phyloP scores from a whole-genome alignment of 2,329 filamentous ascomycete species.

The Aspergillus tamarii region DNA sequence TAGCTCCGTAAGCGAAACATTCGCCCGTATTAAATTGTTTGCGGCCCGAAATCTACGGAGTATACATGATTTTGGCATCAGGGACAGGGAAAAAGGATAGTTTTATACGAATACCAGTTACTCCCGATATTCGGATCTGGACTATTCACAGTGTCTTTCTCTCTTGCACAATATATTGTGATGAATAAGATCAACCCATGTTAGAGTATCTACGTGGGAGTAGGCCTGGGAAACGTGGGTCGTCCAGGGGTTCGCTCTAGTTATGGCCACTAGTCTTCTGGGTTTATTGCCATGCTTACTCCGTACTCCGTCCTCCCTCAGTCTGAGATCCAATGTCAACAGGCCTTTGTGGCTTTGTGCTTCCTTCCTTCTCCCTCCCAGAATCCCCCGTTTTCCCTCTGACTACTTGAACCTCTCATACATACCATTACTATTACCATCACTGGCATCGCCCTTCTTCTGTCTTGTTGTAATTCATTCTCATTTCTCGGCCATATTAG shows the following conservation, averaged over 20 bases:
- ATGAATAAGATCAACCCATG: neutral
- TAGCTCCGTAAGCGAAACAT: neutral
- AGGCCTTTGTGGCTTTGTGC: neutral
- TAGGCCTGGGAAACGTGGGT: slow-evolving; percentile 12
- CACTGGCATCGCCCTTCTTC: neutral
- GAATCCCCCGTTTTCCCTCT: neutral
- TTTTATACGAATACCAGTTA: neutral
- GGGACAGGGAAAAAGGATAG: too few species aligned
- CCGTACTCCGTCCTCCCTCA: neutral
- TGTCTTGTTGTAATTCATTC: neutral
- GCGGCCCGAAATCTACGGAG: neutral
- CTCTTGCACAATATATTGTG: neutral
- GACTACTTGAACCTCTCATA: neutral
- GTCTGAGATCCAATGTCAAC: neutral
- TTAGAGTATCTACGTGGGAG: neutral
- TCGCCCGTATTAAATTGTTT: neutral
- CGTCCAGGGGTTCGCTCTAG: slow-evolving; percentile 18
- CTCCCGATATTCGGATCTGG: neutral
- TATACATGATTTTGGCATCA: neutral
- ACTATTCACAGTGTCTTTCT: neutral
- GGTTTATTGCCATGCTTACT: neutral
- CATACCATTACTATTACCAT: neutral
- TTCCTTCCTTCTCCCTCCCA: neutral
- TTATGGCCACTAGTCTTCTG: neutral
- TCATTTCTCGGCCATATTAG: neutral